A percentile compares a stretch with the other conserved stretches of the same genome.
Evolutionary conservation across 176 grass and related monocot species (phyloP).

Genomic region (Aegilops speltoides): DNA sequence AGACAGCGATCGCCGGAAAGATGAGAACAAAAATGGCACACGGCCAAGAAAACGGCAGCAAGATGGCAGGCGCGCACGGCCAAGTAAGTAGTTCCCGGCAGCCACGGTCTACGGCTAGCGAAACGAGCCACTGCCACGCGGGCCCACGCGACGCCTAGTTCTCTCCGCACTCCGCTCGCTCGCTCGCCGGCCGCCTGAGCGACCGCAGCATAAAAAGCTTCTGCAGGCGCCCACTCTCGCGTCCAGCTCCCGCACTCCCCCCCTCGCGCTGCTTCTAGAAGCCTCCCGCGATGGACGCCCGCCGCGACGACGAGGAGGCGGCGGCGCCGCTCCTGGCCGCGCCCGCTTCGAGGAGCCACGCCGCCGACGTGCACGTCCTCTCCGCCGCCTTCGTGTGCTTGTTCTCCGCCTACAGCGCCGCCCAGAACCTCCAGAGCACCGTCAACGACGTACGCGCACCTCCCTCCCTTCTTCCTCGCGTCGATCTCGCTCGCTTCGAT

Average conservation of each 20-base stretch:
- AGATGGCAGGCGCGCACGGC: neutral
- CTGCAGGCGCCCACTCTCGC: neutral
- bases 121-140: neutral
- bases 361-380: constrained; percentile 64
- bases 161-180: neutral
- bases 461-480: neutral
- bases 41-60: constrained; percentile 10
- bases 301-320: constrained; percentile 33
- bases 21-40: neutral
- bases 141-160: neutral
- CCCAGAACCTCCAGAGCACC: constrained; percentile 84
- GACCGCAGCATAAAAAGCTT: neutral
- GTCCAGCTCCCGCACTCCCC: neutral
- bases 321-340: constrained; percentile 22
- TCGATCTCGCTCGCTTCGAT: neutral
- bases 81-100: neutral
- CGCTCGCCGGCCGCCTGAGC: constrained; percentile 14
- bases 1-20: neutral
- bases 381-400: constrained; percentile 82
- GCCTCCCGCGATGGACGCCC: constrained; percentile 3
- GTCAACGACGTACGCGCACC: constrained; percentile 55
- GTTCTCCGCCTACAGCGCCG: constrained; percentile 80
- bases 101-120: too few species aligned
- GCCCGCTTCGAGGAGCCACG: constrained; percentile 33
- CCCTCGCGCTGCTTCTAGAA: neutral